Percentiles rank a stretch among this genome's conserved stretches.
These are phyloP conservation scores for Paraphaeosphaeria minitans DNA, from an alignment of 2,329 filamentous ascomycete genomes.

Conservation along the genomic window DNA sequence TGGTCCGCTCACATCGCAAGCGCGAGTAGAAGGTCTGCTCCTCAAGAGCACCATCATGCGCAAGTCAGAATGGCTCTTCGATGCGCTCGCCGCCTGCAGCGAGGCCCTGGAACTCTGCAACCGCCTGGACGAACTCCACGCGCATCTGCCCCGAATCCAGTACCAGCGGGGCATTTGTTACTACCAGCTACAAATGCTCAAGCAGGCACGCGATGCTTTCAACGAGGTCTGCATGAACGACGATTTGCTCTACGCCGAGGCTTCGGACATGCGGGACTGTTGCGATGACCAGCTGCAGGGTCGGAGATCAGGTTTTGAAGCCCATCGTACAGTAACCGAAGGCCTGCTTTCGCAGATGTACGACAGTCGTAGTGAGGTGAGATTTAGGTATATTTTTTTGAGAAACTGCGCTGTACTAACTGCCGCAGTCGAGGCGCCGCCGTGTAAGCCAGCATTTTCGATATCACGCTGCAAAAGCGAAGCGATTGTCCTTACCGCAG, in stretches of 20 bases:
- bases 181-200: constrained; percentile 29
- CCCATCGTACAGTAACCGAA: constrained; percentile 27
- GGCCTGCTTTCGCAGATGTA: constrained; percentile 25
- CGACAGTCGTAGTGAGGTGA: constrained; percentile 21
- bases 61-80: constrained; percentile 30
- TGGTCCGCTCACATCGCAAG: constrained; percentile 30
- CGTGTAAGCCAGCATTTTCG: constrained; percentile 30
- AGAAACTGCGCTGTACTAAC: constrained; percentile 5
- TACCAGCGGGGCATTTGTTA: constrained; percentile 33
- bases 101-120: constrained; percentile 38
- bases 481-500: constrained; percentile 30
- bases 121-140: constrained; percentile 25
- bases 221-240: constrained; percentile 15
- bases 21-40: constrained; percentile 35
- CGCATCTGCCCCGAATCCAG: constrained; percentile 31
- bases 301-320: constrained; percentile 38
- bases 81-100: constrained; percentile 39
- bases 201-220: constrained; percentile 30
- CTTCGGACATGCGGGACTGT: constrained; percentile 21
- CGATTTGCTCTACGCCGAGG: constrained; percentile 17
- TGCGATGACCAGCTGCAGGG: constrained; percentile 28
- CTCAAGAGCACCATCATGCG: constrained; percentile 36
- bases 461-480: constrained; percentile 28
- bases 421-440: constrained; percentile 25
- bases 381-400: neutral